These are phyloP conservation scores for Isochrysis galbana DNA, from an alignment of 78 protist species.

Conservation along the genomic window DNA sequence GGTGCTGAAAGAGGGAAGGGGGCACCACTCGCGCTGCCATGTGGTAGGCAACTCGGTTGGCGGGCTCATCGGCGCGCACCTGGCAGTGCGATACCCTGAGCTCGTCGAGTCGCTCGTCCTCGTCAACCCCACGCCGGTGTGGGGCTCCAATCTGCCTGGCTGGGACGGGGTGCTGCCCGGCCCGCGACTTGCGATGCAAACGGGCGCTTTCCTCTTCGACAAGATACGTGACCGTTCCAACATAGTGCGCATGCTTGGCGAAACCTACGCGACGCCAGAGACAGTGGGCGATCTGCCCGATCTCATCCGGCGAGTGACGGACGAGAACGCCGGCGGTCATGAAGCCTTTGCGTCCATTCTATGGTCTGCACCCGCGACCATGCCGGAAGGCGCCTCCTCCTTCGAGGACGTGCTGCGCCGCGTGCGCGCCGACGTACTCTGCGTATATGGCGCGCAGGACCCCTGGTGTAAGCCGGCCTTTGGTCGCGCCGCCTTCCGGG, in stretches of 20 bases:
- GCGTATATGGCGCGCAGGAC: not conserved
- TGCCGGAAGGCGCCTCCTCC: not conserved
- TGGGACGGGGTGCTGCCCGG: not conserved
- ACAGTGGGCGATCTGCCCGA: not conserved
- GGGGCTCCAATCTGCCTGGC: not conserved
- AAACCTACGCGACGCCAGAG: not conserved
- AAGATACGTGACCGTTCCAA: not conserved
- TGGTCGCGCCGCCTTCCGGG: not conserved
- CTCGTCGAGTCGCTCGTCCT: not conserved
- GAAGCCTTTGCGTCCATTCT: constrained; percentile 36
- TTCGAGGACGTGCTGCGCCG: not conserved
- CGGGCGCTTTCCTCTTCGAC: not conserved
- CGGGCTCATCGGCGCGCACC: not conserved
- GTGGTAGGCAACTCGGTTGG: not conserved
- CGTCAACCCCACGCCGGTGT: not conserved
- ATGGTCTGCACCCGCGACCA: not conserved
- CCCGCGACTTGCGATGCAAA: not conserved
- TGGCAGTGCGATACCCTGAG: not conserved
- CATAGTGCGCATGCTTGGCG: not conserved
- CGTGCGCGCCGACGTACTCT: not conserved
- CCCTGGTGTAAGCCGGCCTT: not conserved
- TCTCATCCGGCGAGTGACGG: not conserved
- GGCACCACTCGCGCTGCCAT: not conserved
- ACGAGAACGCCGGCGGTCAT: constrained; percentile 15
- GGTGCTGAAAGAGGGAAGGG: not conserved